phyloP scores from a whole-genome alignment of 75 land plant species.

The Larix kaempferi region DNA sequence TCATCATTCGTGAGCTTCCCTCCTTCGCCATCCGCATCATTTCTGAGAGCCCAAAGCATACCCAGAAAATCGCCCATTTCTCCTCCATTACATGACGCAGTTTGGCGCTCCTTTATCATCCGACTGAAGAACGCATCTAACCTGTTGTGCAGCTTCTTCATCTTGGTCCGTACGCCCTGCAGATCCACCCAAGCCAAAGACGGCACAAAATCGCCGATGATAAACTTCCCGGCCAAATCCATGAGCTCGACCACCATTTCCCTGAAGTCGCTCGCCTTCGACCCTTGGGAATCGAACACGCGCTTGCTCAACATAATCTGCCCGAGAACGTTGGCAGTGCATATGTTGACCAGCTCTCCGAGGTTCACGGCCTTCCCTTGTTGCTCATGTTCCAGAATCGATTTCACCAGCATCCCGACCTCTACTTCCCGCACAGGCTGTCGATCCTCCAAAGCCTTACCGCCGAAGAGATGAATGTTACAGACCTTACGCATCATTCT shows the following conservation, averaged over 20 bases:
- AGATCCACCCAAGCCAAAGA: constrained; percentile 12
- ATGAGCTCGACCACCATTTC: constrained; percentile 44
- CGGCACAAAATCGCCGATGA: constrained; percentile 20
- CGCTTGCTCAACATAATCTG: constrained; percentile 35
- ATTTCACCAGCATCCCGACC: constrained; percentile 13
- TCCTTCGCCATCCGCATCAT: constrained; percentile 23
- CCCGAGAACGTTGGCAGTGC: constrained; percentile 17
- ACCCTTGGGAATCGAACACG: constrained; percentile 15
- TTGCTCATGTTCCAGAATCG: constrained; percentile 12
- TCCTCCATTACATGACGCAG: neutral
- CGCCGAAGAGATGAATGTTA: constrained; percentile 56
- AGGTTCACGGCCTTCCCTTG: constrained; percentile 11
- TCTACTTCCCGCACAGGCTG: constrained; percentile 38
- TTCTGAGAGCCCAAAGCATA: constrained; percentile 2
- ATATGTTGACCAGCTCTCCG: constrained; percentile 34
- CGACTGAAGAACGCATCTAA: neutral
- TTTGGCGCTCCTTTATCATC: neutral
- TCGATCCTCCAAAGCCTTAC: constrained; percentile 55
- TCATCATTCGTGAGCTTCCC: constrained; percentile 47
- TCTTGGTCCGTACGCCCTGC: constrained; percentile 11
- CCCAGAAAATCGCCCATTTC: constrained; percentile 3
- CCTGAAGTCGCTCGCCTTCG: constrained; percentile 30
- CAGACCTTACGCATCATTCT: constrained; percentile 49
- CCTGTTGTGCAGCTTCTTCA: neutral
- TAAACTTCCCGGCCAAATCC: constrained; percentile 36